Percentiles rank a stretch among this genome's conserved stretches.
These are phyloP conservation scores for Letharia columbiana DNA, from an alignment of 495 filamentous ascomycete species.

Conservation along the genomic window DNA sequence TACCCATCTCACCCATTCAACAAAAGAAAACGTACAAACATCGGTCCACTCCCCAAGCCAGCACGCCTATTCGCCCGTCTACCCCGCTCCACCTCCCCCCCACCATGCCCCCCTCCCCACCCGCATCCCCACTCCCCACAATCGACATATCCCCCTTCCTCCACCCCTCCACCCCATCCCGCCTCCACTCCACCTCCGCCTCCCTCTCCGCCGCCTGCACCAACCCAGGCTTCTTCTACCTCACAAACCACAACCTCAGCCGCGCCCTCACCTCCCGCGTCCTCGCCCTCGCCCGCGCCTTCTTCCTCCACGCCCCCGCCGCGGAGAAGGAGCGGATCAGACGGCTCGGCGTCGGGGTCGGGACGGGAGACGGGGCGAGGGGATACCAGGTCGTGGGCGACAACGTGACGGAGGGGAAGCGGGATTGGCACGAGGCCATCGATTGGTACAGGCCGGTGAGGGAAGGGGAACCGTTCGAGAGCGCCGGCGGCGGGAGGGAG, in stretches of 20 bases:
- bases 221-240: constrained; percentile 18
- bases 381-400: constrained; percentile 15
- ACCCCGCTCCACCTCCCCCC: background rate
- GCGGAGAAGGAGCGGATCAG: background rate
- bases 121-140: constrained; percentile 3
- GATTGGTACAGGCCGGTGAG: constrained; percentile 6
- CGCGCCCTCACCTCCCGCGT: background rate
- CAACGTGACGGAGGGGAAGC: constrained; percentile 10
- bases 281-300: constrained; percentile 5
- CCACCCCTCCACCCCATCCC: background rate
- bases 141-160: constrained; percentile 16
- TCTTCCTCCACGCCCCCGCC: constrained; percentile 2
- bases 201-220: constrained; percentile 13
- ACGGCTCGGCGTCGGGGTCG: background rate
- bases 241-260: constrained; percentile 13
- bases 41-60: too few species aligned
- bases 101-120: background rate
- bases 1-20: background rate
- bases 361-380: background rate
- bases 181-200: background rate
- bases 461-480: background rate
- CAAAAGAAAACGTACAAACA: background rate
- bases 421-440: constrained; percentile 11
- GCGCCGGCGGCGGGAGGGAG: background rate
- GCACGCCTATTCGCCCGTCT: too few species aligned